These are phyloP conservation scores for Ganoderma meredithae DNA, from an alignment of 1,284 basidiomycete genomes.

Conservation along the genomic window DNA sequence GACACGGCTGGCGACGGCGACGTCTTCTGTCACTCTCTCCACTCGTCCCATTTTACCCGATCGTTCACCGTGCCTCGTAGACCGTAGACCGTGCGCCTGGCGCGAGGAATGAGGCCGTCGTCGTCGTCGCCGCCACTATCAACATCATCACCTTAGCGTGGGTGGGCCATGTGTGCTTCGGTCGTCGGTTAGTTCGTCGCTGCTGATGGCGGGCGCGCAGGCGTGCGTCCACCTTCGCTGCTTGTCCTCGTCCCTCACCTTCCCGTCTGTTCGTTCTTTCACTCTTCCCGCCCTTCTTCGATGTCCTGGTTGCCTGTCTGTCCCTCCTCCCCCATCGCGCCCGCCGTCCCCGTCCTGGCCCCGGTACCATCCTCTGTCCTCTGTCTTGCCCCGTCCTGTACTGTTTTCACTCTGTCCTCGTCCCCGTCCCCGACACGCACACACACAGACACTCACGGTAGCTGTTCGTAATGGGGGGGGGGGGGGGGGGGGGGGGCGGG, in stretches of 20 bases:
- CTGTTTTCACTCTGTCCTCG: background rate
- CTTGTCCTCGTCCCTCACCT: background rate
- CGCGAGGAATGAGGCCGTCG: slow-evolving; percentile 1
- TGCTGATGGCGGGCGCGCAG: background rate
- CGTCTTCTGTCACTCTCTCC: background rate
- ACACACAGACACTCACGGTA: slow-evolving; percentile 27
- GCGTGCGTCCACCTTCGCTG: background rate
- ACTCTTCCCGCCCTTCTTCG: background rate
- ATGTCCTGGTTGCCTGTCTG: background rate
- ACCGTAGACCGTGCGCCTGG: slow-evolving; percentile 2
- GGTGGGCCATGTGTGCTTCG: background rate
- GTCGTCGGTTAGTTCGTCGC: background rate
- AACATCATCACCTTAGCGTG: too few species aligned
- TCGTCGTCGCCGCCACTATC: background rate
- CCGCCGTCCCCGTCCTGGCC: too few species aligned
- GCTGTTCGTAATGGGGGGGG: slow-evolving; percentile 40
- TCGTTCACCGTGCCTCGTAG: background rate
- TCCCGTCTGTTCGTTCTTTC: background rate
- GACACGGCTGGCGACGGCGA: background rate
- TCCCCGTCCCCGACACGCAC: background rate
- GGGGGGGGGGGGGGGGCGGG: too few species aligned
- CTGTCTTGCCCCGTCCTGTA: background rate
- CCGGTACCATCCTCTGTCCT: background rate
- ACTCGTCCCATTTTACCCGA: background rate
- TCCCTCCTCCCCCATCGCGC: too few species aligned